Base-by-base conservation (phyloP, 768 basidiomycete species). In the Boletales sp. region DNA sequence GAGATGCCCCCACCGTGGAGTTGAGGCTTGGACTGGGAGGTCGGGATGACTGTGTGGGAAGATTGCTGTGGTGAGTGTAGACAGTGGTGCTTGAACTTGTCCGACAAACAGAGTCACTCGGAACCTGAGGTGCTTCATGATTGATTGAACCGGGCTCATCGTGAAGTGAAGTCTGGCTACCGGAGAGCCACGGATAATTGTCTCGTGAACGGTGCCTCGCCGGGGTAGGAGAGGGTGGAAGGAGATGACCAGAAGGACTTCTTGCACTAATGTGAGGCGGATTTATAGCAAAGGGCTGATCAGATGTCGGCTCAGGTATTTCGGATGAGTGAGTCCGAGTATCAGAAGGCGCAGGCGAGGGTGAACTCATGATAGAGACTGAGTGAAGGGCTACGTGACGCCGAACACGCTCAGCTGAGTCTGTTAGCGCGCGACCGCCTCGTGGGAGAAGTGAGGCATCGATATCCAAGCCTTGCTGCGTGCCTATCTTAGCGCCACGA, bases 211-310 rank as follows among this genome's bases (percentile, higher is more conserved):
- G 40, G 19, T 40, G 53, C 29, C 54, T 58, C 45, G 49, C 41
- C 8, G 47, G 52, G 32, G 40, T 10, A 5, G 49, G 64, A 15
- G 61, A 42, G 37, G 39, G 41, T 8, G 61, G 61, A 3, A 36
- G 4, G 14, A 65, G 55, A 21, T 63, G 62, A 15, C 55, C 61
- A 31, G 61, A 63, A 18, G 36, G 45, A 17, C 45, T 52, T 29
- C 51, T 52, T 27, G 45, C 40, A 29, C n/a, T 37, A 9, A 21
- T 46, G 13, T 42, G 43, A 27, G 45, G 40, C 15, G 29, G 30
- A 19, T 51, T 63, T 5, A 40, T 36, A 0, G 53, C 49, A 24
- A 63, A 62, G 31, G 32, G 41, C 10, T 30, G 46, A 34, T 32
- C 36, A 14, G 37, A 39, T 14, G 42, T 9, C 4, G 37, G 35